Evolutionary conservation across 139 green algal species (phyloP).

Genomic region (Limnomonas spitsbergensis): DNA sequence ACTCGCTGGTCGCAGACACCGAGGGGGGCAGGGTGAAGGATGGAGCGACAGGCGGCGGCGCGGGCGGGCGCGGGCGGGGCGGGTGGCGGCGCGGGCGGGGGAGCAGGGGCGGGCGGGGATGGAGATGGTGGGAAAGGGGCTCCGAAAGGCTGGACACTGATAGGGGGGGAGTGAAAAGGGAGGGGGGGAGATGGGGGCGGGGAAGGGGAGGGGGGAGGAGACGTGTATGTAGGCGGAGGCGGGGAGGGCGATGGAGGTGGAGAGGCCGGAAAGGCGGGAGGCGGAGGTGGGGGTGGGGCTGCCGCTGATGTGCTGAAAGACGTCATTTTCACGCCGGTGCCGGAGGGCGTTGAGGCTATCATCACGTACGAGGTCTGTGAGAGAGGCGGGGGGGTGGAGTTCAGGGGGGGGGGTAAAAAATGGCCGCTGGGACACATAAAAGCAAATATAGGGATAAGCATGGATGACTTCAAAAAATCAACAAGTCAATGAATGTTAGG

Average conservation of each 20-base stretch:
- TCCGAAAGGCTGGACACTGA: background rate
- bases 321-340: background rate
- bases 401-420: background rate
- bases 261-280: background rate
- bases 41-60: background rate
- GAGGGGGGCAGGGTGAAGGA: background rate
- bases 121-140: background rate
- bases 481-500: no score
- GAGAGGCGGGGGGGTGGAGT: background rate
- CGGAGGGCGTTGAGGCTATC: background rate
- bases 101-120: background rate
- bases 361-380: background rate
- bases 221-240: background rate
- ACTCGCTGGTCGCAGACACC: constrained; percentile 1
- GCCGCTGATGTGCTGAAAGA: background rate
- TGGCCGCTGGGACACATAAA: no score
- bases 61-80: background rate
- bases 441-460: no score
- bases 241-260: background rate
- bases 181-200: background rate
- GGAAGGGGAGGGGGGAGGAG: background rate
- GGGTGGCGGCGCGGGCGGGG: background rate
- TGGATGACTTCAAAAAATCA: no score
- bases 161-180: no score
- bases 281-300: background rate